Evolutionary conservation across 108 stramenopile species (phyloP), one percentile per base, ranked within the genome.

Genomic region (Fistulifera solaris): DNA sequence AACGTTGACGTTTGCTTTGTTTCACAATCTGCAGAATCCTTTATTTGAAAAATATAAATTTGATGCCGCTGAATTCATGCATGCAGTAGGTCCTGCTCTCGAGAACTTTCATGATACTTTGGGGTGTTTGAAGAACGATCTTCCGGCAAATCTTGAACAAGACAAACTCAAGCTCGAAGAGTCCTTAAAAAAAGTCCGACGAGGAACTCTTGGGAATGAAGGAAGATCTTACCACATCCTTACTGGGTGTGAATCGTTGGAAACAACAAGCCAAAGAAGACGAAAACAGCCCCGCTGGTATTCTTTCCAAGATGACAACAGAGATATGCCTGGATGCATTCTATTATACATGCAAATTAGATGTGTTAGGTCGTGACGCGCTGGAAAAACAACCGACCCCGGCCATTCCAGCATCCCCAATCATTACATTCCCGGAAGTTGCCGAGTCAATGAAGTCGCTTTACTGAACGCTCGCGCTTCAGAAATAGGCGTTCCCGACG

Each of bases 21-120:
- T 70, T 48, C 61, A 87, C 38, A 82, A 83, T 49, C 60, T 90
- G 27, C 61, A 77, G 26, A 71, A 73, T 48, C 82, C 82, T 38
- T 58, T 79, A 8, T 80, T 76, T 55, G 62, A 66, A 50, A 62
- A 65, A 12, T 31, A 70, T 39, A 56, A 70, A 15, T 80, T 90
- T 65, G 62, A 85, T 54, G 51, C 80, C 8, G 38, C 42, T 6
- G 71, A 83, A 38, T 90, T 90, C 38, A 47, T 75, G 58, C 60
- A 69, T 18, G 85, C 80, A n/a, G 76, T 76, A 8, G 72, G 62
- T 6, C 83, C 73, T 35, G 85, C 89, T 15, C 58, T 90, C 41
- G 67, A 86, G 52, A 73, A 75, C 22, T 86, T 79, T 60, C 85
- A 87, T 40, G 72, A 73, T 38, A 54, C 66, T 15, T 52, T 40